These are phyloP conservation scores for Leptographium lundbergii DNA, from an alignment of 2,329 filamentous ascomycete species.

Conservation along the genomic window DNA sequence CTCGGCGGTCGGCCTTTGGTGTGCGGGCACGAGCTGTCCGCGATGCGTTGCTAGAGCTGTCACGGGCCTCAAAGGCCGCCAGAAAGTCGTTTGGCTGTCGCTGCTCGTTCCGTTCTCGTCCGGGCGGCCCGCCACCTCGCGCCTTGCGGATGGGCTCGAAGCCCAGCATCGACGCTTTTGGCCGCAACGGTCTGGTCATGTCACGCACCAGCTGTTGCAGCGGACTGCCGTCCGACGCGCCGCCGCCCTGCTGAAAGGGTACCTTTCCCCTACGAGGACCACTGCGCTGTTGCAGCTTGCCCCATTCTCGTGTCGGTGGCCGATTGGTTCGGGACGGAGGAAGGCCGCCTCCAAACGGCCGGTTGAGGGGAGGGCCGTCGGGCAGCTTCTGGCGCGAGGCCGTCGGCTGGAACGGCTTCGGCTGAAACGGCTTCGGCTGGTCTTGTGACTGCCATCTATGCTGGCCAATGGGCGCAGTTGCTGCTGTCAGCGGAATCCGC, in stretches of 20 bases:
- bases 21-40: neutral
- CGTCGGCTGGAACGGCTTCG: neutral
- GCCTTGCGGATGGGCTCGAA: neutral
- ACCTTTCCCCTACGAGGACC: neutral
- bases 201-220: neutral
- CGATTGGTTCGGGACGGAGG: neutral
- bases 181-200: neutral
- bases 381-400: neutral
- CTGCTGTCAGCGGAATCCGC: neutral
- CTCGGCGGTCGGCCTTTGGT: neutral
- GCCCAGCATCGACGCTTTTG: neutral
- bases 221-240: neutral
- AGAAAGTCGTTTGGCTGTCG: neutral
- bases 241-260: neutral
- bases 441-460: constrained; percentile 3
- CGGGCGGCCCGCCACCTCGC: neutral
- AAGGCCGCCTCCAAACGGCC: neutral
- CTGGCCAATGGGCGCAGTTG: neutral
- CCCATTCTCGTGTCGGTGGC: neutral
- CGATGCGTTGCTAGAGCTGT: neutral
- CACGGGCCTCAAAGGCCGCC: neutral
- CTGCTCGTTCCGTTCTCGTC: neutral
- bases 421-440: neutral
- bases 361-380: neutral
- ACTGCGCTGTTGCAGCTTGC: neutral